Evolutionary conservation across 495 filamentous ascomycete genomes (phyloP).

Genomic region (Lichina pygmaea): DNA sequence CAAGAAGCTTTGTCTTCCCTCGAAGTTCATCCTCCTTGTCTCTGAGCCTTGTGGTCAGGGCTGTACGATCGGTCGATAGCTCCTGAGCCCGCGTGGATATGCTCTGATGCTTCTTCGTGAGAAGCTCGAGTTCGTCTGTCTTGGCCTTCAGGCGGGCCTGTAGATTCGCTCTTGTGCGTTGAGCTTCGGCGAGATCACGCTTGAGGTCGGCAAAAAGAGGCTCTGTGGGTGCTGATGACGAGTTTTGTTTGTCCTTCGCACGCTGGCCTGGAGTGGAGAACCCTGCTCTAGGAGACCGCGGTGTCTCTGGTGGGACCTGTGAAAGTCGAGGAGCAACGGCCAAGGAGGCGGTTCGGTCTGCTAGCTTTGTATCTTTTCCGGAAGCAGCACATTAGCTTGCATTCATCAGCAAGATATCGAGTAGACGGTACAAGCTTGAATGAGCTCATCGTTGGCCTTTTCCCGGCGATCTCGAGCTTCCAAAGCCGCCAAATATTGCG

Average conservation of each 20-base stretch:
- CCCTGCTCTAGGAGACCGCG: not conserved
- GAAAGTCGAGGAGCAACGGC: conserved; percentile 14
- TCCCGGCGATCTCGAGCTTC: conserved; percentile 23
- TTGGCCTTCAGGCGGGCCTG: conserved; percentile 28
- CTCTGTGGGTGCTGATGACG: not conserved
- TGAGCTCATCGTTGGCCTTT: conserved; percentile 25
- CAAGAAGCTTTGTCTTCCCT: conserved; percentile 56
- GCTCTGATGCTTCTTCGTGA: conserved; percentile 19
- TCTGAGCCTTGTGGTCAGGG: conserved; percentile 31
- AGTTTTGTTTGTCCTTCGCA: not conserved
- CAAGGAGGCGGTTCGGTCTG: conserved; percentile 32
- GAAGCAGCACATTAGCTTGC: no score
- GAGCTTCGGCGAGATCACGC: conserved; percentile 40
- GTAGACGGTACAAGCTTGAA: conserved; percentile 23
- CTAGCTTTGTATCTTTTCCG: conserved; percentile 34
- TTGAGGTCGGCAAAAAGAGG: conserved; percentile 1
- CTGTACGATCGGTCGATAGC: conserved; percentile 33
- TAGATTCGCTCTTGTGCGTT: conserved; percentile 39
- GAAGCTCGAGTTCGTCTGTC: conserved; percentile 30
- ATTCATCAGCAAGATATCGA: not conserved
- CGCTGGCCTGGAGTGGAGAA: not conserved
- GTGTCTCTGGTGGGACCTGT: not conserved
- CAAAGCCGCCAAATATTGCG: conserved; percentile 1
- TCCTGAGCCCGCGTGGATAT: conserved; percentile 21
- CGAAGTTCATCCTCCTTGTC: conserved; percentile 69